Conservation (phyloP, 495 filamentous ascomycete genomes). For the Daldinia decipiens region DNA sequence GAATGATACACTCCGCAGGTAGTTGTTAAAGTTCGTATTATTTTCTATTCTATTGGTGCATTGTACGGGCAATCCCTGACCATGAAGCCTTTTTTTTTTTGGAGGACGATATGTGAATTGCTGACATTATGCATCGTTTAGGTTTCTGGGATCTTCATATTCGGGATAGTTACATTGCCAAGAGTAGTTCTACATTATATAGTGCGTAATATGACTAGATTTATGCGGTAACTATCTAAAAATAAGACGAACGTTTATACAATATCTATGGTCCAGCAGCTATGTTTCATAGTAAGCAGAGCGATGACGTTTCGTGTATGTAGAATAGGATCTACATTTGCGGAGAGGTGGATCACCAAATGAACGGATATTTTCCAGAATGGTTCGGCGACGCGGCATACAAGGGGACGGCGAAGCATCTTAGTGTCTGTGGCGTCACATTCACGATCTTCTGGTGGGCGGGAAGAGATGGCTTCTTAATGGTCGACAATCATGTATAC, state of each 20-base stretch:
- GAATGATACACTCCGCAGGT: too few species aligned
- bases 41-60: conserved; percentile 20
- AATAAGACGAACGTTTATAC: background rate
- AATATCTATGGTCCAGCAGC: background rate
- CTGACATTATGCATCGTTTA: conserved; percentile 8
- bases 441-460: conserved; percentile 24
- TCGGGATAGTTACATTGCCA: background rate
- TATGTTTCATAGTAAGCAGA: conserved; percentile 15
- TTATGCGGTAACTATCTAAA: background rate
- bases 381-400: conserved; percentile 29
- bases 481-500: conserved; percentile 1
- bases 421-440: conserved; percentile 25
- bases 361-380: conserved; percentile 34
- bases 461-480: conserved; percentile 4
- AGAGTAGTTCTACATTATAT: background rate
- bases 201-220: background rate
- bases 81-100: conserved; percentile 17
- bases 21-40: background rate
- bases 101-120: conserved; percentile 20
- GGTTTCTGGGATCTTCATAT: background rate
- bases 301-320: conserved; percentile 19
- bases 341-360: conserved; percentile 12
- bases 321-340: conserved; percentile 16
- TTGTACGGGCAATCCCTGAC: conserved; percentile 8
- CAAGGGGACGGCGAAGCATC: conserved; percentile 10